Evolutionary conservation across 1,139 yeast species (phyloP).

Genomic region (Sporopachydermia cereana): DNA sequence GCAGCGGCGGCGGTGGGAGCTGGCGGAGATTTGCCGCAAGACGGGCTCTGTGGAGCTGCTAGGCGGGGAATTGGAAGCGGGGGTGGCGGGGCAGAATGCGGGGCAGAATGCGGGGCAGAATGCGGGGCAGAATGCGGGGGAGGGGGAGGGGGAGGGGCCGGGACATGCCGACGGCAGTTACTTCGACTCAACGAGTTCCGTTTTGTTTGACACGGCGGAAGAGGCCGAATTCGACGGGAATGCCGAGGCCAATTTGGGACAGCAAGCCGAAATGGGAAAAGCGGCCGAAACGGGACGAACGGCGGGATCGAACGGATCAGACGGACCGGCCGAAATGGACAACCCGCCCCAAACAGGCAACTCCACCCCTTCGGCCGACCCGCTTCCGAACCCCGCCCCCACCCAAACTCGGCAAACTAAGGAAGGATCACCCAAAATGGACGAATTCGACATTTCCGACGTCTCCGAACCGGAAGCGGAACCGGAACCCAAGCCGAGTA

Average conservation of each 20-base stretch:
- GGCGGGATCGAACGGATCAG: neutral
- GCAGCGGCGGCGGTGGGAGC: conserved; percentile 31
- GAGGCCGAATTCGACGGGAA: conserved; percentile 10
- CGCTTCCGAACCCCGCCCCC: too few species aligned
- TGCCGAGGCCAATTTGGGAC: conserved; percentile 10
- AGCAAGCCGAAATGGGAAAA: conserved; percentile 11
- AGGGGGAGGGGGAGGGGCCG: conserved; percentile 12
- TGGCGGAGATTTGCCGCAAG: conserved; percentile 27
- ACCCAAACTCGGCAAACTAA: neutral
- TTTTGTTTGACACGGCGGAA: conserved; percentile 1
- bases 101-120: too few species aligned
- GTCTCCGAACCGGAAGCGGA: neutral
- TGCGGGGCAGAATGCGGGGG: too few species aligned
- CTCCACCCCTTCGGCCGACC: too few species aligned
- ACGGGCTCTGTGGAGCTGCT: conserved; percentile 12
- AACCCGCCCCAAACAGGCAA: too few species aligned
- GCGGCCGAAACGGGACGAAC: conserved; percentile 9
- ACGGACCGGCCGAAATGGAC: too few species aligned
- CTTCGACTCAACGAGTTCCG: conserved; percentile 8
- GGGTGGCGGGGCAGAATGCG: conserved; percentile 12
- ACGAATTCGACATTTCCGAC: neutral
- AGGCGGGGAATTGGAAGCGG: conserved; percentile 12
- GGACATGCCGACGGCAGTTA: conserved; percentile 12
- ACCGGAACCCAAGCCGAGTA: neutral
- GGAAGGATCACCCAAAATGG: neutral